phyloP scores from a whole-genome alignment of 208 protist genomes.

The Leishmania arabica region DNA sequence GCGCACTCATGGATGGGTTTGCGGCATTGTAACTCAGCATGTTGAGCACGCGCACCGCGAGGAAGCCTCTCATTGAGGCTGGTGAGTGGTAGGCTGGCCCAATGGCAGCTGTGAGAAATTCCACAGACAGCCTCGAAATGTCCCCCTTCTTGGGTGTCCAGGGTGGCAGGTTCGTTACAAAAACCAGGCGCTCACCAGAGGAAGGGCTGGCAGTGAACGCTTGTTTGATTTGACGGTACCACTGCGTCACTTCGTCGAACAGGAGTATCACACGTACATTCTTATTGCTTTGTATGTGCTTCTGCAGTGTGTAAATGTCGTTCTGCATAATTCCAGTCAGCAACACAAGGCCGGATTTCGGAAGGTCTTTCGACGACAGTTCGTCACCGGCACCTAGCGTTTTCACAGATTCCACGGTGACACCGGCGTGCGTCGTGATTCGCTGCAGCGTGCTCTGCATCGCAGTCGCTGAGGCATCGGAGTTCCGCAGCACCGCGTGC shows the following conservation, averaged over 20 bases:
- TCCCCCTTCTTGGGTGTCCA: neutral
- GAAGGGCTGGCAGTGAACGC: neutral
- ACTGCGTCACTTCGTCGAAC: conserved; percentile 21
- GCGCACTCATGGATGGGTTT: neutral
- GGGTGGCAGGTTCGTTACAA: conserved; percentile 24
- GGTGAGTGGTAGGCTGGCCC: conserved; percentile 2
- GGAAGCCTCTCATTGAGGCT: conserved; percentile 17
- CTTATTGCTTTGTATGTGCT: neutral
- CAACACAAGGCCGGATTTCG: neutral
- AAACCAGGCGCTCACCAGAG: neutral
- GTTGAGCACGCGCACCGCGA: conserved; percentile 22
- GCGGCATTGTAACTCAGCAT: conserved; percentile 7
- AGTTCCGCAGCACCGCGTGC: neutral
- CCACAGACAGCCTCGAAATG: neutral
- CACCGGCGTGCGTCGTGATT: neutral
- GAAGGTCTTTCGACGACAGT: neutral
- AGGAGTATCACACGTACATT: neutral
- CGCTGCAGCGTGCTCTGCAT: neutral
- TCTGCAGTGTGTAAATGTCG: neutral
- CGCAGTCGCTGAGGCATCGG: neutral
- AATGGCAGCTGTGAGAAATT: neutral
- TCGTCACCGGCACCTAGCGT: neutral
- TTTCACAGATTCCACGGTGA: neutral
- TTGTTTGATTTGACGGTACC: neutral
- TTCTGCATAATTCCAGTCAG: neutral